Evolutionary conservation across 202 grass and related monocot species (phyloP).

Genomic region (Schoenoplectus triqueter): DNA sequence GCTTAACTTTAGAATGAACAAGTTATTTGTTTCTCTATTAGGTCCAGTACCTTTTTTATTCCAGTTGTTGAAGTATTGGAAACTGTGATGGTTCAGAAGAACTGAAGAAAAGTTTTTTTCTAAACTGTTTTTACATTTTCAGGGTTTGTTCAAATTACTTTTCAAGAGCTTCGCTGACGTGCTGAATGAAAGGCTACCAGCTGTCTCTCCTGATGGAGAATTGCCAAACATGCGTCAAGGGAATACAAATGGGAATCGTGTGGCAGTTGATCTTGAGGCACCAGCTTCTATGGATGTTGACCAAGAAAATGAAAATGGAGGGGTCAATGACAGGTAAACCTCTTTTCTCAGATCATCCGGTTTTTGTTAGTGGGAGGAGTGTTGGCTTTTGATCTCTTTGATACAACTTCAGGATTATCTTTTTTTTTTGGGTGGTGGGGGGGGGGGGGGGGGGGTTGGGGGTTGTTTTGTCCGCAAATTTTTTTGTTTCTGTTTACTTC

Average conservation of each 20-base stretch:
- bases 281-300: constrained; percentile 81
- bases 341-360: neutral
- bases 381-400: neutral
- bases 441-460: neutral
- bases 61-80: neutral
- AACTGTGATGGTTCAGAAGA: neutral
- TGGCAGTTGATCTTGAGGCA: constrained; percentile 48
- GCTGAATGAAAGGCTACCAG: constrained; percentile 73
- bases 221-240: constrained; percentile 70
- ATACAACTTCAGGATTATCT: neutral
- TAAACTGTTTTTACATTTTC: constrained; percentile 40
- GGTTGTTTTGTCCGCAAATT: neutral
- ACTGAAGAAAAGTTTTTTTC: neutral
- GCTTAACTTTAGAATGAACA: neutral
- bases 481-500: neutral
- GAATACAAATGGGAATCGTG: constrained; percentile 42
- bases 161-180: constrained; percentile 86
- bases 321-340: constrained; percentile 61
- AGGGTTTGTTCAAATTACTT: constrained; percentile 71
- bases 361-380: neutral
- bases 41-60: neutral
- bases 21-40: neutral
- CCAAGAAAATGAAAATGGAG: constrained; percentile 59
- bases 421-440: neutral
- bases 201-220: constrained; percentile 78